Evolutionary conservation across 176 grass and related monocot species (phyloP).

Genomic region (Zoysia pacifica): DNA sequence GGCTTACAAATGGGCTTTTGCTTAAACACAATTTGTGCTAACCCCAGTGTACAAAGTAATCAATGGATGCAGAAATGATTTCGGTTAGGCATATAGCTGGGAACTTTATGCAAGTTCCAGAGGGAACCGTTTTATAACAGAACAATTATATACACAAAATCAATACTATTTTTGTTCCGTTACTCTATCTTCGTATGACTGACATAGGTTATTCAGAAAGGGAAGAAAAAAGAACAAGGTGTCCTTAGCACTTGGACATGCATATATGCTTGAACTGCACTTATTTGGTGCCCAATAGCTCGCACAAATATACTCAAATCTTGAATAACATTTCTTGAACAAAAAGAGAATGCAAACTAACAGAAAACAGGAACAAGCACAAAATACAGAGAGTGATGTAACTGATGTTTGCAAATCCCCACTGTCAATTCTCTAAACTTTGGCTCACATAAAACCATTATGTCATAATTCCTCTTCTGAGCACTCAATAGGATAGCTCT

Average conservation of each 20-base stretch:
- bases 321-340: constrained; percentile 1
- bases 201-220: constrained; percentile 13
- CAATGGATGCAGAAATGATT: constrained; percentile 10
- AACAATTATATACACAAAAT: background rate
- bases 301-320: background rate
- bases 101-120: constrained; percentile 26
- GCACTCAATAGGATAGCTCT: background rate
- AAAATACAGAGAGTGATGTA: background rate
- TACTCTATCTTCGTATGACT: constrained; percentile 12
- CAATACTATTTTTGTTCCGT: constrained; percentile 9
- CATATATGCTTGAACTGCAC: background rate
- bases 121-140: constrained; percentile 7
- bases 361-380: constrained; percentile 3
- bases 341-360: background rate
- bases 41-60: background rate
- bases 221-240: background rate
- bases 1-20: background rate
- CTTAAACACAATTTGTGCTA: background rate
- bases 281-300: constrained; percentile 7
- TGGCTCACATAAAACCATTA: background rate
- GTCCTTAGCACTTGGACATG: background rate
- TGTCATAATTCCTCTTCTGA: background rate
- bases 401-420: background rate
- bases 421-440: background rate
- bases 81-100: constrained; percentile 2